Evolutionary conservation across 768 basidiomycete species (phyloP), one percentile per base, ranked within the genome.

Genomic region (Collybia mongolica): DNA sequence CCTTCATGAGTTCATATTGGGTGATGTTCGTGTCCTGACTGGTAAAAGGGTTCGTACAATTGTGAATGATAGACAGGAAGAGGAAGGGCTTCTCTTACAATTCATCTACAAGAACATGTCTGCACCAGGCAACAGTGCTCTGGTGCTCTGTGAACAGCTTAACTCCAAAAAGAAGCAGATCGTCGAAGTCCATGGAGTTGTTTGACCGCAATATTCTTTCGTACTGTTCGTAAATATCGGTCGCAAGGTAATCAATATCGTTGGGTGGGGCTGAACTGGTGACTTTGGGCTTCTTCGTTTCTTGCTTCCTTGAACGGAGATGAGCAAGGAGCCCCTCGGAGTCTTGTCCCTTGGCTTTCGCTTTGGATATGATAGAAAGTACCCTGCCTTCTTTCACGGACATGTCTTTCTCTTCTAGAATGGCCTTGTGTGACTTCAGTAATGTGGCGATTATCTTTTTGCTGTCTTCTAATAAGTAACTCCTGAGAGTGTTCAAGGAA

Each of bases 131-230:
- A 1, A 80, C 73, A 1, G 84, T 71, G 17, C 72, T 64, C 12
- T 76, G 69, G 53, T 82, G 72, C 22, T 63, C 57, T 2, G 59
- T 61, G 59, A 93, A 90, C 28, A 90, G 73, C 52, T 76, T 75
- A 14, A 89, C 79, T 0, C 89, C 90, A 58, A 77, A 87, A 1
- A 90, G 62, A 2, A 94, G 74, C 15, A 93, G 72, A 61, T 94
- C 92, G 58, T 96, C 93, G 56, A 94, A 96, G 67, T 96, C 93
- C 9, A 96, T 70, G 26, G 84, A 81, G 57, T 91, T 91, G 54
- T 75, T 80, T 23, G 72, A 68, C 39, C 75, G 69, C 23, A 94
- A 72, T 9, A 71, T 69, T 6, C 68, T 72, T 57, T 91, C 81
- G 64, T 96, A 94, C 9, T 82, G 75, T 15, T 73, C 71, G 62